Base-by-base conservation (phyloP, 257 asterid genomes). In the Fraxinus americana region DNA sequence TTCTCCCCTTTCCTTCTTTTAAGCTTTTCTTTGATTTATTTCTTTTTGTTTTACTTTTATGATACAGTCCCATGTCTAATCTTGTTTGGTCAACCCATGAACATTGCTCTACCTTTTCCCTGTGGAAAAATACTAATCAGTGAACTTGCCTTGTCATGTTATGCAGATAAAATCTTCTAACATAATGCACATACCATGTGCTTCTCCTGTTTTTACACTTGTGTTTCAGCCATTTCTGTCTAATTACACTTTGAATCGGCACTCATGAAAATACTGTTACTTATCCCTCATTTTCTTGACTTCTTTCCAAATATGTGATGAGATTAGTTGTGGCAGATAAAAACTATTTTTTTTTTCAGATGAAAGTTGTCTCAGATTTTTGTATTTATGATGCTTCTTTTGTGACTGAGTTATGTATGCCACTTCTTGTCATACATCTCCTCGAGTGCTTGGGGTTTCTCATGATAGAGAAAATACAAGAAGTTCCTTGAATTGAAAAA, bases 371-470 rank as follows among this genome's bases (percentile, higher is more conserved):
- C 29, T 63, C 69, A 3, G 69, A 63, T 27, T 63, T 16, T 63
- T 63, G 23, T 25, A 63, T 63, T 63, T 59, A 59, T 59, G 67
- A 59, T 21, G 29, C 25, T 27, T 17, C 66, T 57, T 17, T 57
- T 57, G 12, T 7, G 66, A 4, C 66, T 0, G 66, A 57, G 66
- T 57, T 57, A 19, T 57, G 12, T 57, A n/a, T 73, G 32, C 36
- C 9, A 48, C 41, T 35, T 39, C 14, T 59, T 59, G 29, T 59
- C 66, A 7, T 21, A 57, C 70, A 45, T 61, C 61, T 73, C 41
- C 4, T 54, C 32, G 34, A 75, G 57, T 75, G 39, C 75, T 34
- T 74, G 59, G 48, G 68, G 19, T 57, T 34, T 70, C 75, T 73
- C 34, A 72, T 45, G 50, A 34, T 75, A 39, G 29, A 72, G 68